Percentiles rank a stretch among this genome's conserved stretches.
These are phyloP conservation scores for Pichia californica DNA, from an alignment of 805 yeast genomes.

Conservation along the genomic window DNA sequence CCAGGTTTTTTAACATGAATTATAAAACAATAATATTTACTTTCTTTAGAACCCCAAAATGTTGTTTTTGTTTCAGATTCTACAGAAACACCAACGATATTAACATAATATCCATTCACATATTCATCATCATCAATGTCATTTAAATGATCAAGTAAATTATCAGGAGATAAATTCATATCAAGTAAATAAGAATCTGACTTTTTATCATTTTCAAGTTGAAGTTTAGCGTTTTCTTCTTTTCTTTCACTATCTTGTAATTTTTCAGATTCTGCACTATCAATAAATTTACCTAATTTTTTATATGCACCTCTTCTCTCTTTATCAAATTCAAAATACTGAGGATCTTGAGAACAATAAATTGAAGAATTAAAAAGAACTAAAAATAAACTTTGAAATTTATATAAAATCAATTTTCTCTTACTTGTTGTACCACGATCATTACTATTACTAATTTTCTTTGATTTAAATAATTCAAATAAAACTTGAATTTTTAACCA, in stretches of 20 bases:
- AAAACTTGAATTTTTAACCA: conserved; percentile 86
- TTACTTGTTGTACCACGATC: conserved; percentile 76
- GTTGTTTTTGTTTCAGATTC: conserved; percentile 22
- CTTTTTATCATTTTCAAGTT: conserved; percentile 16
- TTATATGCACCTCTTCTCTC: conserved; percentile 34
- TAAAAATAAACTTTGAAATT: conserved; percentile 55
- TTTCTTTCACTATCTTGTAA: conserved; percentile 3
- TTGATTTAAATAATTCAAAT: conserved; percentile 67
- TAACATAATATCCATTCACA: conserved; percentile 54
- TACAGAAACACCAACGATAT: conserved; percentile 59
- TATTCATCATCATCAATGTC: conserved; percentile 29
- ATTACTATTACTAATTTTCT: conserved; percentile 63
- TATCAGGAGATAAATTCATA: conserved; percentile 3
- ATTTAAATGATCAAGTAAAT: conserved; percentile 32
- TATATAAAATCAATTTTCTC: conserved; percentile 53
- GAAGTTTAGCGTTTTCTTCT: conserved; percentile 5
- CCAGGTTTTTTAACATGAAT: conserved; percentile 36
- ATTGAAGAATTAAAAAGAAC: conserved; percentile 72
- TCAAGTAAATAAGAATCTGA: conserved; percentile 1
- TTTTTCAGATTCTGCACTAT: conserved; percentile 10
- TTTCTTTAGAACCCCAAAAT: conserved; percentile 20
- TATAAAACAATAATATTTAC: conserved; percentile 39
- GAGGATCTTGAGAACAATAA: conserved; percentile 50
- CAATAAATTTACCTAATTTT: conserved; percentile 29
- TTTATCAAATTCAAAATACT: conserved; percentile 36